Conservation (phyloP, 176 grass and related monocot species). For the Urochloa ruziziensis region DNA sequence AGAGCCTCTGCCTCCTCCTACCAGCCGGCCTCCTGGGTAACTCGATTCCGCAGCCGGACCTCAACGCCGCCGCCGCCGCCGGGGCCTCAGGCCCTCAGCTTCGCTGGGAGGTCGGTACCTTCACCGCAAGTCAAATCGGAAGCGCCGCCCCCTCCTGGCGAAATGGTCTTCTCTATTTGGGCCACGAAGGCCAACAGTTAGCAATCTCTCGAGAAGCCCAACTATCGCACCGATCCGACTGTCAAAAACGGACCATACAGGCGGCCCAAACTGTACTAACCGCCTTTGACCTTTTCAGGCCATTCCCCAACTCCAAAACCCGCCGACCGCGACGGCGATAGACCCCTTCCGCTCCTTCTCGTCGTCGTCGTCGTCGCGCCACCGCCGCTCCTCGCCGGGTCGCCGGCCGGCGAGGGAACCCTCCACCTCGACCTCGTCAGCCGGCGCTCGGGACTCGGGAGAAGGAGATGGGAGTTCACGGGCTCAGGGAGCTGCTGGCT, state of each 20-base stretch:
- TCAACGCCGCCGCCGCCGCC: background rate
- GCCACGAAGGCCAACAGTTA: background rate
- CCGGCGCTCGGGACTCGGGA: background rate
- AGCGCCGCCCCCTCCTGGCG: too few relatives aligned
- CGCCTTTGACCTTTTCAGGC: slow-evolving; percentile 25
- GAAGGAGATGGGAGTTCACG: slow-evolving; percentile 78
- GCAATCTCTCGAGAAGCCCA: too few relatives aligned
- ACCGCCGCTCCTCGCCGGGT: background rate
- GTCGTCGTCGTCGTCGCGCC: slow-evolving; percentile 1
- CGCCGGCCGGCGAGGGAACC: background rate
- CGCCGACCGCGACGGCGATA: background rate
- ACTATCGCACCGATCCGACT: too few relatives aligned
- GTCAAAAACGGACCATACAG: too few relatives aligned
- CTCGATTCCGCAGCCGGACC: background rate
- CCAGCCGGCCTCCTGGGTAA: background rate
- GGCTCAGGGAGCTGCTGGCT: slow-evolving; percentile 86
- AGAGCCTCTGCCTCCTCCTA: background rate
- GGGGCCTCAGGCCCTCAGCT: too few relatives aligned
- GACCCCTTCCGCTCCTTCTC: background rate
- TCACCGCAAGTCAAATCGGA: background rate
- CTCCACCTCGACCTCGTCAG: background rate
- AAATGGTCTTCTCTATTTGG: background rate
- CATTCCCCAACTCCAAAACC: background rate
- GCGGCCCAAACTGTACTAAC: background rate
- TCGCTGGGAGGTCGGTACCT: background rate